phyloP scores from a whole-genome alignment of 129 eudicot genomes.

The Gnaphalium uliginosum region DNA sequence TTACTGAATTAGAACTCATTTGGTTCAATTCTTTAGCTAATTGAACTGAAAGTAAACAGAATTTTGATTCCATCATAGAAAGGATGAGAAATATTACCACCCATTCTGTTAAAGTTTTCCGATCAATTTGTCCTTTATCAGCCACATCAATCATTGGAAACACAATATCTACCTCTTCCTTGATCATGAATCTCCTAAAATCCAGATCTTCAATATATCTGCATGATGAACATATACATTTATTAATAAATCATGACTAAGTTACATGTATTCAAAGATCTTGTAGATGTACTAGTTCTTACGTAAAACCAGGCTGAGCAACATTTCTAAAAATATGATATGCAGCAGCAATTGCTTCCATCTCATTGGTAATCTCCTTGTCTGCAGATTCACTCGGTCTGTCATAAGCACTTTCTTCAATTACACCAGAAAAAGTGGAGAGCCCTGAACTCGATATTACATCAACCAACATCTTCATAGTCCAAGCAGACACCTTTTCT shows the following conservation, averaged over 20 bases:
- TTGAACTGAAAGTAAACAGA: not conserved
- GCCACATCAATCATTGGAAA: slow-evolving; percentile 71
- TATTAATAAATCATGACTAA: not conserved
- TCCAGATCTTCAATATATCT: slow-evolving; percentile 78
- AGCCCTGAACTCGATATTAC: slow-evolving; percentile 70
- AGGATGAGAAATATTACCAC: slow-evolving; percentile 56
- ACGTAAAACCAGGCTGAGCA: slow-evolving; percentile 61
- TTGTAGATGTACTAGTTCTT: slow-evolving; percentile 32
- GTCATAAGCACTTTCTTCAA: slow-evolving; percentile 66
- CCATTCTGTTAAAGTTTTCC: slow-evolving; percentile 76
- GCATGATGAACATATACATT: not conserved
- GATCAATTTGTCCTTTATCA: slow-evolving; percentile 61
- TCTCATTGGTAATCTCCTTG: slow-evolving; percentile 74
- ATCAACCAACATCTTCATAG: slow-evolving; percentile 82
- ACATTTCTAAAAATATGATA: slow-evolving; percentile 78
- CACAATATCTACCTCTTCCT: slow-evolving; percentile 82
- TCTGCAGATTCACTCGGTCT: slow-evolving; percentile 53
- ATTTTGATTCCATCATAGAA: not conserved
- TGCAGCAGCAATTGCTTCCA: slow-evolving; percentile 94
- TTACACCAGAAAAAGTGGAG: slow-evolving; percentile 60
- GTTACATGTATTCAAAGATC: not conserved
- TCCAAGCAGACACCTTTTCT: slow-evolving; percentile 92
- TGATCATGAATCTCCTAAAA: slow-evolving; percentile 74
- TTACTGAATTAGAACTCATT: not conserved
- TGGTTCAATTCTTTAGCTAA: not conserved